Base-by-base conservation (phyloP, 2,329 filamentous ascomycete species). In the Thielaviopsis punctulata region DNA sequence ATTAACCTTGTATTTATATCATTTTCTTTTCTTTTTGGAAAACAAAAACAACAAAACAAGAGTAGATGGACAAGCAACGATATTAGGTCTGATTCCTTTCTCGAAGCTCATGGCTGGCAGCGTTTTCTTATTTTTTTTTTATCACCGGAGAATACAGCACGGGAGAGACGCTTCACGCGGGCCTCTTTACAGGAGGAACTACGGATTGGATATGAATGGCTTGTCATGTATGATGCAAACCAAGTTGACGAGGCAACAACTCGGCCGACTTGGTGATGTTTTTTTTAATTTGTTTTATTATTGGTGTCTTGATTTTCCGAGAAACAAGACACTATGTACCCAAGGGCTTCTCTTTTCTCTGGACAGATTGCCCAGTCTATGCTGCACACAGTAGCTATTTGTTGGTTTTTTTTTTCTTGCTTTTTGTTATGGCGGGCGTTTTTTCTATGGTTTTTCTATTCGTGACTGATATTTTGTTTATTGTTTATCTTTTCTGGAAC, bases 1-100 rank as follows among this genome's bases (percentile, higher is more conserved):
- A 7, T 47, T 43, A 15, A 44, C 30, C 24, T 49, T 49, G 47
- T 53, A 45, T 36, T 51, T 27, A 15, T 54, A 50, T 41, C 45
- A n/a, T n/a, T n/a, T n/a, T 54, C 27, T 51, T 23, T 33, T 41
- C 15, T n/a, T 46, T 36, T 51, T 39, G 15, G 36, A 27, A 12
- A 41, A 36, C 25, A 36, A 50, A 23, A 41, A 48, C 12, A 21
- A 39, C 27, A 22, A 41, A 41, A 50, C 27, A 41, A 50, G 27
- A 15, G 24, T 8, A 41, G 36, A 41, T 19, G 13, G 13, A 51
- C 19, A 45, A 45, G 30, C 13, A 43, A 19, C 8, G 18, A 25
- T 22, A 33, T 21, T 21, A 27, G 36, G 52, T 50, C 25, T 50
- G 24, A 30, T 39, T 44, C 36, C 49, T 24, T 33, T 25, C 13